These are phyloP conservation scores for Fusarium napiforme DNA, from an alignment of 2,329 filamentous ascomycete genomes.

Conservation along the genomic window DNA sequence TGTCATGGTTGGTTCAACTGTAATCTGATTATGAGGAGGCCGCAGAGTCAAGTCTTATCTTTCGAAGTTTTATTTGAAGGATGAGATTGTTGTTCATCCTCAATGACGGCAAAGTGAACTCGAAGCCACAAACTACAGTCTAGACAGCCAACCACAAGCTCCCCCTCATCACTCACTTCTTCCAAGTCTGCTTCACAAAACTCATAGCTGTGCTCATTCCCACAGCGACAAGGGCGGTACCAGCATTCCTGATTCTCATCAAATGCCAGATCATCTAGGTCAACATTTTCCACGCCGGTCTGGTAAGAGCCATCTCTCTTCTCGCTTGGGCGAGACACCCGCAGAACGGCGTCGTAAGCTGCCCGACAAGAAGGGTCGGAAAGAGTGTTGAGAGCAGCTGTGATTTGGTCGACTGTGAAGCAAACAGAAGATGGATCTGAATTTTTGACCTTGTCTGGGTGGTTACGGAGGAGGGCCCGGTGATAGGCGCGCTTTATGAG, in stretches of 20 bases:
- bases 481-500: slow-evolving; percentile 72
- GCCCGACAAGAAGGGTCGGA: slow-evolving; percentile 60
- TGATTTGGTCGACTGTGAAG: slow-evolving; percentile 73
- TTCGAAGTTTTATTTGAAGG: slow-evolving; percentile 22
- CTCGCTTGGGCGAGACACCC: slow-evolving; percentile 45
- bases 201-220: slow-evolving; percentile 69
- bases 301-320: slow-evolving; percentile 53
- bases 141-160: slow-evolving; percentile 71
- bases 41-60: slow-evolving; percentile 38
- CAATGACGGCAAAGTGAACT: slow-evolving; percentile 70
- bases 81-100: slow-evolving; percentile 35
- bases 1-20: not conserved
- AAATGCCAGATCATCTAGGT: slow-evolving; percentile 71
- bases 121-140: slow-evolving; percentile 75
- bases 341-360: slow-evolving; percentile 65
- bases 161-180: slow-evolving; percentile 66
- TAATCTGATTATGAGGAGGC: not conserved
- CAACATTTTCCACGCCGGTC: slow-evolving; percentile 71
- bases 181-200: slow-evolving; percentile 70
- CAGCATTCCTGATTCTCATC: slow-evolving; percentile 62
- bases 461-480: slow-evolving; percentile 71
- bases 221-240: slow-evolving; percentile 71
- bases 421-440: slow-evolving; percentile 51
- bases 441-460: slow-evolving; percentile 67
- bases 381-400: slow-evolving; percentile 67